These are phyloP conservation scores for Capsella bursapastoris DNA, from an alignment of 345 rosid genomes.

Conservation along the genomic window DNA sequence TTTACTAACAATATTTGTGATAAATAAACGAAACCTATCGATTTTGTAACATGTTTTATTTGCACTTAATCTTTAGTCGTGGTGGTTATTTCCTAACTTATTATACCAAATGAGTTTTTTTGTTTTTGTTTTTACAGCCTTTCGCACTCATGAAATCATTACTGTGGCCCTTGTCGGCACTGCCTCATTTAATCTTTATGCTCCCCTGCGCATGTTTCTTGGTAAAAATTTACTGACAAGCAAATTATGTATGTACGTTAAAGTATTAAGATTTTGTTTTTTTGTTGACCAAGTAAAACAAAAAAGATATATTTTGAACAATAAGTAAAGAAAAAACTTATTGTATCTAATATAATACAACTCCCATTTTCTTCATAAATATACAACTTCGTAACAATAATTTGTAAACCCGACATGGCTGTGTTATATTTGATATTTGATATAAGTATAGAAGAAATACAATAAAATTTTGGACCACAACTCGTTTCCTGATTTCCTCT, in stretches of 20 bases:
- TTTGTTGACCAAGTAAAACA: not conserved
- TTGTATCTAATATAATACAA: not conserved
- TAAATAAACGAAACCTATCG: not conserved
- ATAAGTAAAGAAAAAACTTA: not conserved
- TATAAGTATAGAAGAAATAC: too few relatives aligned
- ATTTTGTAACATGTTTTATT: slow-evolving; percentile 2
- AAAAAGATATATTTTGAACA: not conserved
- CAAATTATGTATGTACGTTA: slow-evolving; percentile 7
- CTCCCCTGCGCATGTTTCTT: slow-evolving; percentile 25
- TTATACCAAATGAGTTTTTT: not conserved
- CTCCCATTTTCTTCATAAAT: too few relatives aligned
- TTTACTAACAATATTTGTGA: not conserved
- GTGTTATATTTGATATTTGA: too few relatives aligned
- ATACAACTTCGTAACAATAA: too few relatives aligned
- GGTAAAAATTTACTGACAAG: slow-evolving; percentile 5
- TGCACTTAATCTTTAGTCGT: not conserved
- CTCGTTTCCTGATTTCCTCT: too few relatives aligned
- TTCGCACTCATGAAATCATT: slow-evolving; percentile 23
- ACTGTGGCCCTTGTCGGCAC: slow-evolving; percentile 31
- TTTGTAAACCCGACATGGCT: too few relatives aligned
- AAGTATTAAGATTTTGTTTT: slow-evolving; percentile 4
- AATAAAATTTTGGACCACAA: too few relatives aligned
- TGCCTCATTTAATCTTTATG: slow-evolving; percentile 14
- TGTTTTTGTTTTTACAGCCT: not conserved
- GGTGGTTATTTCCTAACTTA: not conserved